These are phyloP conservation scores for Gossypium laxum DNA, from an alignment of 441 rosid species.

Conservation along the genomic window DNA sequence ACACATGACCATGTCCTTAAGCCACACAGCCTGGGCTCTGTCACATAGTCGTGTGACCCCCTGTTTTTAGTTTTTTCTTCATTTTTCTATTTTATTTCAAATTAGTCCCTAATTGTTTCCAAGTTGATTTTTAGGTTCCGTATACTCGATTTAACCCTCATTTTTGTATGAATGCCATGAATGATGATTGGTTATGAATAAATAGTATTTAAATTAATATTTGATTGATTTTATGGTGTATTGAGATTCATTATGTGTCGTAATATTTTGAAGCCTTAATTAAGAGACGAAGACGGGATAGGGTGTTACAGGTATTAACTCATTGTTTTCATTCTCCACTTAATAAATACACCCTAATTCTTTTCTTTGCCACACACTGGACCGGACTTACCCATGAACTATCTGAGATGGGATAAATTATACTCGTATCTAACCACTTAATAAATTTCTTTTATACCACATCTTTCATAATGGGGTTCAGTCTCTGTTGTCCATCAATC, in stretches of 20 bases:
- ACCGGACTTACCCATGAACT: too few relatives aligned
- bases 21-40: too few relatives aligned
- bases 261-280: background rate
- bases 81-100: too few relatives aligned
- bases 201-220: background rate
- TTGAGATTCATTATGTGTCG: too few relatives aligned
- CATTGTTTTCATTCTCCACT: too few relatives aligned
- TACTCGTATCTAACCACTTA: background rate
- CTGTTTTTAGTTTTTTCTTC: too few relatives aligned
- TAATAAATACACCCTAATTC: too few relatives aligned
- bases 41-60: background rate
- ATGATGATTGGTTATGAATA: background rate
- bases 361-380: too few relatives aligned
- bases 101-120: background rate
- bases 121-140: background rate
- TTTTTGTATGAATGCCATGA: background rate
- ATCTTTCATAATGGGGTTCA: background rate
- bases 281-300: background rate
- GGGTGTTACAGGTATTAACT: background rate
- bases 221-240: background rate
- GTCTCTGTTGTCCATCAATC: background rate
- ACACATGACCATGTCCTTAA: too few relatives aligned
- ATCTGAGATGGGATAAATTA: background rate
- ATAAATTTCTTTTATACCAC: background rate
- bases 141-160: background rate